Conservation (phyloP, 371 early-diverging fungal genomes). For the Rozella allomycis region DNA sequence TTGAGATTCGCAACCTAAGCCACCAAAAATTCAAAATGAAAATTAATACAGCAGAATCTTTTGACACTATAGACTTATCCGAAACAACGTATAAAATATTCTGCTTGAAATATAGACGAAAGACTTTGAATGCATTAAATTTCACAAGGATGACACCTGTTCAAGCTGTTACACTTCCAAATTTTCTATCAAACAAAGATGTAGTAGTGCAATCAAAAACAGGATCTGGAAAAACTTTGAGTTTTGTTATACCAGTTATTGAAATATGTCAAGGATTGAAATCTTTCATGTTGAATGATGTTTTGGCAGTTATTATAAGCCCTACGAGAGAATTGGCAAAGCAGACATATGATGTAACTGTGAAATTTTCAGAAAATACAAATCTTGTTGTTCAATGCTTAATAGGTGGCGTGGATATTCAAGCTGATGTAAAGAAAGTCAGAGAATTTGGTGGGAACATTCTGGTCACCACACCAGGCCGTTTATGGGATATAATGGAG, state of each 20-base stretch:
- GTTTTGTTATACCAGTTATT: slow-evolving; percentile 88
- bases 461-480: slow-evolving; percentile 88
- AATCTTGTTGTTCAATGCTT: slow-evolving; percentile 29
- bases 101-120: neutral
- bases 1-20: too few relatives aligned
- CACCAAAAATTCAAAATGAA: too few relatives aligned
- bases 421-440: slow-evolving; percentile 36
- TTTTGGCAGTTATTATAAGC: slow-evolving; percentile 77
- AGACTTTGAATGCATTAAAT: slow-evolving; percentile 11
- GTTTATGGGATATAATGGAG: slow-evolving; percentile 33
- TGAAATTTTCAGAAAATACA: slow-evolving; percentile 15
- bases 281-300: slow-evolving; percentile 25
- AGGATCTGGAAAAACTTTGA: slow-evolving; percentile 96
- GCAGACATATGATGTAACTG: slow-evolving; percentile 63
- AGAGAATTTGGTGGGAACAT: slow-evolving; percentile 46
- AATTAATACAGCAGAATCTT: too few relatives aligned
- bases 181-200: slow-evolving; percentile 75
- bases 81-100: too few relatives aligned
- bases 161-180: slow-evolving; percentile 68
- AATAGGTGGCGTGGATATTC: slow-evolving; percentile 43
- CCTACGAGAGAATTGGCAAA: slow-evolving; percentile 93
- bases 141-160: slow-evolving; percentile 62
- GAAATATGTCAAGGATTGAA: slow-evolving; percentile 47
- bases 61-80: too few relatives aligned
- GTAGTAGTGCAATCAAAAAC: slow-evolving; percentile 85